Conservation (phyloP, 1,284 basidiomycete genomes). For the Gomphus bonarii region DNA sequence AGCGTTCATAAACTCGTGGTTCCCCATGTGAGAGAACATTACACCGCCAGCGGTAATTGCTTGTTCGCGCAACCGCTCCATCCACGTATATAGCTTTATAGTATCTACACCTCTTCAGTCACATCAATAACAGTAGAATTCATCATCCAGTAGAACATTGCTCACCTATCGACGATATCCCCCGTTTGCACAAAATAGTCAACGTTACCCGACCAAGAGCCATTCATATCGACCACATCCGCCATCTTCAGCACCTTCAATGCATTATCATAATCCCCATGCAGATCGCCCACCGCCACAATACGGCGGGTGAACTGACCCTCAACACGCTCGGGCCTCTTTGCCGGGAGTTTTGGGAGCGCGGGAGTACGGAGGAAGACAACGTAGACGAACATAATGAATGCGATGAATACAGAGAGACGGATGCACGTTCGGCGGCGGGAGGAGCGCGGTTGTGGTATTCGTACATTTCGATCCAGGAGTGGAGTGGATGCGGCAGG, state of each 20-base stretch:
- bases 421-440: background rate
- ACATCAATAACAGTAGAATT: conserved; percentile 8
- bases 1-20: conserved; percentile 86
- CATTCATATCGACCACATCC: conserved; percentile 54
- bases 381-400: background rate
- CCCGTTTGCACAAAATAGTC: conserved; percentile 89
- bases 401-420: background rate
- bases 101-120: conserved; percentile 71
- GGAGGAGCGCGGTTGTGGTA: background rate
- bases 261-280: conserved; percentile 68
- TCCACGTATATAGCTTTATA: conserved; percentile 68
- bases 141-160: conserved; percentile 4
- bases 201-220: conserved; percentile 67
- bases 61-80: conserved; percentile 74
- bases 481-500: background rate
- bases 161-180: conserved; percentile 81
- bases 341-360: background rate
- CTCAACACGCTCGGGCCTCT: background rate
- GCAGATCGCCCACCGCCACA: conserved; percentile 75
- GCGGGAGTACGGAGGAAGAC: background rate
- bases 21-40: conserved; percentile 76
- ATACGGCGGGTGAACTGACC: conserved; percentile 34
- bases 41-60: conserved; percentile 59
- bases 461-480: background rate
- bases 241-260: conserved; percentile 69